These are phyloP conservation scores for Bisporella sp. DNA, from an alignment of 2,329 filamentous ascomycete species.

Conservation along the genomic window DNA sequence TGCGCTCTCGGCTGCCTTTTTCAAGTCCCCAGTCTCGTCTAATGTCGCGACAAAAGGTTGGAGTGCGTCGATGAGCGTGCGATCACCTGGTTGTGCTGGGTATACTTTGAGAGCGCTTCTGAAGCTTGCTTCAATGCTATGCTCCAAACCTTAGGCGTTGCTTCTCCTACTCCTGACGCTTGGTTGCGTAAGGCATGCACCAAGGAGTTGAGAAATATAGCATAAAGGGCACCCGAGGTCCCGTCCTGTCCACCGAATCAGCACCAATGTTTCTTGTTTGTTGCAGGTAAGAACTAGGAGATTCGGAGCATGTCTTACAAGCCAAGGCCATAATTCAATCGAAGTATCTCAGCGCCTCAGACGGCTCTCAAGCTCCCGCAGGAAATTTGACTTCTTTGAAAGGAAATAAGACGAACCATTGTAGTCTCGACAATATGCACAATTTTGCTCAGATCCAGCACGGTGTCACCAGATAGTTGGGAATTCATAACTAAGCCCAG, in stretches of 20 bases:
- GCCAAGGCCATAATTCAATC: too few relatives aligned
- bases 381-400: too few relatives aligned
- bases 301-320: too few relatives aligned
- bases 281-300: too few relatives aligned
- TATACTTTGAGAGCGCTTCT: conserved; percentile 70
- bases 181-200: conserved; percentile 37
- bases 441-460: conserved; percentile 52
- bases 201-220: conserved; percentile 69
- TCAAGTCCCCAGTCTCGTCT: conserved; percentile 55
- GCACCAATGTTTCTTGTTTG: too few relatives aligned
- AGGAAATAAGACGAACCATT: conserved; percentile 36
- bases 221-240: conserved; percentile 68
- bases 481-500: conserved; percentile 34
- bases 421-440: conserved; percentile 57
- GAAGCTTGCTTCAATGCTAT: conserved; percentile 64
- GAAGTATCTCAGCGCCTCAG: too few relatives aligned
- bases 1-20: conserved; percentile 69
- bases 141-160: conserved; percentile 47
- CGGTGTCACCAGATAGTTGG: conserved; percentile 46
- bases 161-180: conserved; percentile 18
- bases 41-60: conserved; percentile 79
- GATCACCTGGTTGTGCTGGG: conserved; percentile 82
- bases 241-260: conserved; percentile 39
- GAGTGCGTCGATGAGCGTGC: conserved; percentile 85
- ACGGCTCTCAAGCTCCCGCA: too few relatives aligned